Evolutionary conservation across 768 basidiomycete genomes (phyloP), one percentile per base, ranked within the genome.

Genomic region (Boletus reticulatus): DNA sequence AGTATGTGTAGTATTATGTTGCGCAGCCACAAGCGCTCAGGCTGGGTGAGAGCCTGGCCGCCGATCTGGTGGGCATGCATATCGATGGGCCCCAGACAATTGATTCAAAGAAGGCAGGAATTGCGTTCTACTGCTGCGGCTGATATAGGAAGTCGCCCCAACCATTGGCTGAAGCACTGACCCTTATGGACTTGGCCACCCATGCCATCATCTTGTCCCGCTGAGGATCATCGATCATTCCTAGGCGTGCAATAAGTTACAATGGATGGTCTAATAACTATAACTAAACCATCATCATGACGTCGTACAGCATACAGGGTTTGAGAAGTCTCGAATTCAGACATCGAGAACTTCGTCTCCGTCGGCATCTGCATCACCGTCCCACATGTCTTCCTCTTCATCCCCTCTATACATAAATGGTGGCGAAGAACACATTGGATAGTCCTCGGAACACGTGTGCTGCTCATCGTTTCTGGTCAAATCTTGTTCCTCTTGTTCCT

Each of bases 401-500:
- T 39, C 32, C 19, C 41, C 49, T 43, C 29, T 37, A 7, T 34
- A 41, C 19, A 31, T 47, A 42, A 45, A 36, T 17, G 55, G 31
- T 34, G 63, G 66, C 41, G 66, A 68, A 31, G 51, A 64, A 50
- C 56, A 55, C 60, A 68, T 65, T 6, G 57, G 61, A 57, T 62
- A 55, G 53, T 61, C 66, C 5, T 66, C 66, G 17, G 66, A 61
- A 49, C 41, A 45, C 20, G 42, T 16, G 13, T 55, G 53, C 24
- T 52, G 58, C 6, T 61, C 62, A 29, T 29, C 8, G 29, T 54
- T 41, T 50, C 41, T 38, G 27, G 46, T 43, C 20, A 50, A 57
- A 32, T 48, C 47, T 47, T 42, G 55, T 17, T 56, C 48, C 17
- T 58, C 63, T 57, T 77, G 73, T 8, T 72, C 66, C 24, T 59